Evolutionary conservation across 768 basidiomycete species (phyloP).

Genomic region (Amanita pallidorosea): DNA sequence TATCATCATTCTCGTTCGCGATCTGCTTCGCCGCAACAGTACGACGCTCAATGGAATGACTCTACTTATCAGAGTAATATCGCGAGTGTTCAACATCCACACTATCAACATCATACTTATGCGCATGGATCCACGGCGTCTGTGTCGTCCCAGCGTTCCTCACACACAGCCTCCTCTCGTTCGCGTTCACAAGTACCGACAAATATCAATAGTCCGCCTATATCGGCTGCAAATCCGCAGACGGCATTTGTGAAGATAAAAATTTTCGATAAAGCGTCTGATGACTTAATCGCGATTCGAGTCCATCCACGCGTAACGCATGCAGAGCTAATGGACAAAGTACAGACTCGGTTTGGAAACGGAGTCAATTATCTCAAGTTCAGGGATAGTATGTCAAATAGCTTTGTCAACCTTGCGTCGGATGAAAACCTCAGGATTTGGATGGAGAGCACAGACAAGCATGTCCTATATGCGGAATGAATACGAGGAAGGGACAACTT

Average conservation of each 20-base stretch:
- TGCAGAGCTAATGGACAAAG: slow-evolving; percentile 83
- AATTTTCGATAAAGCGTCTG: slow-evolving; percentile 87
- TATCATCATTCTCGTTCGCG: slow-evolving; percentile 23
- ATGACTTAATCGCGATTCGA: slow-evolving; percentile 94
- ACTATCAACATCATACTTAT: not conserved
- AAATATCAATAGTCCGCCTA: slow-evolving; percentile 57
- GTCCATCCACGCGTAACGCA: slow-evolving; percentile 90
- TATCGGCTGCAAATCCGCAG: slow-evolving; percentile 70
- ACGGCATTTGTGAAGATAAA: slow-evolving; percentile 97
- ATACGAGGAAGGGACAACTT: not conserved
- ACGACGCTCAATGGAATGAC: slow-evolving; percentile 18
- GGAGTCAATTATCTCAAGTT: slow-evolving; percentile 63
- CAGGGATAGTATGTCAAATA: slow-evolving; percentile 59
- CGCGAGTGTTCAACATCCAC: slow-evolving; percentile 1
- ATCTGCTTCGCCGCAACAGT: slow-evolving; percentile 31
- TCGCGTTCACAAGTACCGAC: slow-evolving; percentile 41
- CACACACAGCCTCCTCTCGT: slow-evolving; percentile 41
- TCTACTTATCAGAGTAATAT: slow-evolving; percentile 17
- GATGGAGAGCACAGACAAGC: slow-evolving; percentile 73
- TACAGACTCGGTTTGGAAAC: slow-evolving; percentile 74
- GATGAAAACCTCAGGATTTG: slow-evolving; percentile 61
- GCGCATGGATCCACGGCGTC: slow-evolving; percentile 27
- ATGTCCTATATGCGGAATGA: slow-evolving; percentile 73
- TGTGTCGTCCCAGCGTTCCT: slow-evolving; percentile 37
- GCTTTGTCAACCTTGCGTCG: slow-evolving; percentile 48